These are phyloP conservation scores for Tremellales sp. DNA, from an alignment of 1,284 basidiomycete species.

Conservation along the genomic window DNA sequence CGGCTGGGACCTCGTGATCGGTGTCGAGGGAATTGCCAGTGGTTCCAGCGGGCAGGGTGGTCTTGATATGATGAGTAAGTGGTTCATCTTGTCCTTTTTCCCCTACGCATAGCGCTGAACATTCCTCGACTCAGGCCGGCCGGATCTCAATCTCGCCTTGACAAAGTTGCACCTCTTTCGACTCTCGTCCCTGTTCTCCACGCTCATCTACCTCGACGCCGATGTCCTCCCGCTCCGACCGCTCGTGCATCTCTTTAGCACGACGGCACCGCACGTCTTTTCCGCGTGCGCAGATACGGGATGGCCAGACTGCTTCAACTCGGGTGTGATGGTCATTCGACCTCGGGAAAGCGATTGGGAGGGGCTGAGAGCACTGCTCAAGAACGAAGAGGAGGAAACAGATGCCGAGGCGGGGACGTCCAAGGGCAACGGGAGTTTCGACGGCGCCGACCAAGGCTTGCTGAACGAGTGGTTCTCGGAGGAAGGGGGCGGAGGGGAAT, in stretches of 20 bases:
- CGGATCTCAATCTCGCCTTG: constrained; percentile 83
- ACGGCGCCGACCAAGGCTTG: constrained; percentile 93
- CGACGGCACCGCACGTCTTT: constrained; percentile 47
- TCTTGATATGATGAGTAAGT: constrained; percentile 77
- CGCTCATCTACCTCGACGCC: constrained; percentile 92
- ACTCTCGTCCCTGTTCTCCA: constrained; percentile 71
- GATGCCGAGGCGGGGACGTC: constrained; percentile 52
- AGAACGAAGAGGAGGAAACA: constrained; percentile 24
- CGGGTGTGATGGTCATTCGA: constrained; percentile 82
- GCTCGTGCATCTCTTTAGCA: constrained; percentile 79
- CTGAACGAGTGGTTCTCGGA: constrained; percentile 80
- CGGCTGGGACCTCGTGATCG: constrained; percentile 76
- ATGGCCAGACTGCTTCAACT: constrained; percentile 99
- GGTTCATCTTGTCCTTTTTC: not conserved
- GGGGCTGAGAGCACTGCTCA: constrained; percentile 60
- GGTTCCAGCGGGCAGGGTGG: constrained; percentile 56
- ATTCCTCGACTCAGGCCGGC: constrained; percentile 63
- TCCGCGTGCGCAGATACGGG: constrained; percentile 92
- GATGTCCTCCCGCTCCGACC: constrained; percentile 87
- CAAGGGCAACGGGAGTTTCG: constrained; percentile 74
- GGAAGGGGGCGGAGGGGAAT: constrained; percentile 63
- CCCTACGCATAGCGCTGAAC: constrained; percentile 4
- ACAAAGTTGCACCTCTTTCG: constrained; percentile 96
- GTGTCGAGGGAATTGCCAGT: constrained; percentile 76
- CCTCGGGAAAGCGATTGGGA: constrained; percentile 80